Base-by-base conservation (phyloP, 1,139 yeast species). In the Yamadazyma kanchanaburiensis region DNA sequence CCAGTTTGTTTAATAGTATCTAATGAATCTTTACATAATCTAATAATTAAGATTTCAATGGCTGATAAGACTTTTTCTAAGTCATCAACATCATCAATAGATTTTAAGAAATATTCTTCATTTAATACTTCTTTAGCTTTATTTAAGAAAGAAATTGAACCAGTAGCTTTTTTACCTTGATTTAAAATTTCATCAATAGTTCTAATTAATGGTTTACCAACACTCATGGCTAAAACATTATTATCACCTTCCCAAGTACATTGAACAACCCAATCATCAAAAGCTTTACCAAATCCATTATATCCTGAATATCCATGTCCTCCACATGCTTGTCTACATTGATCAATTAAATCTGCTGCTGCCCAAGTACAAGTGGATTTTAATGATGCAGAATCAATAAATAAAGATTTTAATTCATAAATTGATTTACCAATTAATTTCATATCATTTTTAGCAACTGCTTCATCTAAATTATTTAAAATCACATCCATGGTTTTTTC, bases 191-290 rank as follows among this genome's bases (percentile, higher is more conserved):
- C 53, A 25, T 51, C 55, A 32, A 74, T 69, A 45, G 70, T 68
- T 60, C 81, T 83, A 42, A 80, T 61, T 28, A 82, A 73, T 33
- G 84, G 79, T 60, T 83, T 76, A 43, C 96, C 96, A 40, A 88
- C 78, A 38, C 88, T 80, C 58, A 86, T 76, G 7, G 88, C 86
- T 46, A 88, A 69, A 30, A 88, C 81, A 51, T 81, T 87, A 66
- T 88, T 88, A 58, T 88, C 96, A 59, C 96, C 96, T 65, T 88
- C 96, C 96, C 96, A 88, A 15, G 96, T 88, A 61, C 95, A 86
- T 64, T 88, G 95, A 28, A 88, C 96, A 20, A 85, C 95, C 88
- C 95, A 89, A 57, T 88, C 96, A 40, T 77, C 74, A 59, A 76
- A 85, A 19, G 89, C 91, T 53, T 83, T 86, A 33, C 95, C 95